Base-by-base conservation (phyloP, 495 filamentous ascomycete genomes). In the Friedmanniomyces endolithicus region DNA sequence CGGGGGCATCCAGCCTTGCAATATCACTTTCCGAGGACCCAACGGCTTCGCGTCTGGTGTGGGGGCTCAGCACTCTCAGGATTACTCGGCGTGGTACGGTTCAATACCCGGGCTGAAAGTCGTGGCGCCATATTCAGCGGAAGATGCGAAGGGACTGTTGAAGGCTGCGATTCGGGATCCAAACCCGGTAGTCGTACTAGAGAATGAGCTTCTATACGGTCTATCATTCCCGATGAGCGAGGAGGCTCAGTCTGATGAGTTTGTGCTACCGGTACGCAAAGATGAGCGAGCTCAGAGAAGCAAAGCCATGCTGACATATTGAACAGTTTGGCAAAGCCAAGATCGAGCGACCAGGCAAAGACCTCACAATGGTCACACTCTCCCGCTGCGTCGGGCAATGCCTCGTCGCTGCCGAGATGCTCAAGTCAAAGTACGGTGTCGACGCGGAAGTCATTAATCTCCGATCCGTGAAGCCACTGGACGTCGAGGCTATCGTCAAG, bases 81-180 rank as follows among this genome's bases (percentile, higher is more conserved):
- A 96, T 66, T 98, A 92, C 75, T 85, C 86, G 25, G 89, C 88
- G 64, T 98, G 92, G 92, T 98, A 98, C 71, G 92, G 90, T 65
- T 90, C 87, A 74, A 90, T 98, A 64, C 92, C 92, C 19, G 92
- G 92, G 52, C 75, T 98, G 64, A 98, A 98, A 78, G 92, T 98
- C 53, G 89, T 97, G 55, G 77, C 84, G 12, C 92, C 92, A 37
- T 98, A 87, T 83, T 94, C 87, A 68, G 80, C 92, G 48, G 92
- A 98, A 74, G 92, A 98, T 73, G 92, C 92, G 60, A 98, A 98
- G 80, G 92, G 92, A 66, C 75, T 98, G 56, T 67, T 97, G 61
- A 98, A 98, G 79, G 92, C 92, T 64, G 90, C 92, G 63, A 98
- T 98, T 68, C 83, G 92, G 60, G 92, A 98, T 70, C 92, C 92